Evolutionary conservation across 208 protist species (phyloP).

Genomic region (Leishmania aethiopica): DNA sequence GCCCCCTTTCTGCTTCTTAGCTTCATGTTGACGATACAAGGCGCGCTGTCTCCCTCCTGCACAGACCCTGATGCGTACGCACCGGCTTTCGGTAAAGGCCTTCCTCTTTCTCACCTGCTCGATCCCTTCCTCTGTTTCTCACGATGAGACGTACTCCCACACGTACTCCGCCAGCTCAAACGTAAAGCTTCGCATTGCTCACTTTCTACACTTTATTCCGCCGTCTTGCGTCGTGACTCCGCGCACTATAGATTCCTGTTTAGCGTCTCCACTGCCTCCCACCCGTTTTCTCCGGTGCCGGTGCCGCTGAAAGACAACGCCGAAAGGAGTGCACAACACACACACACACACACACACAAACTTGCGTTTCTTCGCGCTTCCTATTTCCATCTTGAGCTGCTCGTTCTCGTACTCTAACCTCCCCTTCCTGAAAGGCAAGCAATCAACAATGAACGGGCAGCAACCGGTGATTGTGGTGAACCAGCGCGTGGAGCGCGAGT

Average conservation of each 20-base stretch:
- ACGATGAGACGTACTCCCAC: neutral
- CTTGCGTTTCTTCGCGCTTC: neutral
- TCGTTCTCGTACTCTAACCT: neutral
- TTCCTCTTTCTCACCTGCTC: neutral
- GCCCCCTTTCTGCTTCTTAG: neutral
- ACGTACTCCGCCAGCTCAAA: neutral
- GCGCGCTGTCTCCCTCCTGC: neutral
- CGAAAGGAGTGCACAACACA: neutral
- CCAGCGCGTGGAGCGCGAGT: slow-evolving; percentile 97
- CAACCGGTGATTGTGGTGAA: slow-evolving; percentile 94
- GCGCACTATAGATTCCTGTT: neutral
- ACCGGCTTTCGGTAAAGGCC: neutral
- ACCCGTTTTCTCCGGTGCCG: neutral
- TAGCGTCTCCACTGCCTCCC: neutral
- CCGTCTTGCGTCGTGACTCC: neutral
- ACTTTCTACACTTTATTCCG: neutral
- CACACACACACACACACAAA: neutral
- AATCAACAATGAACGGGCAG: slow-evolving; percentile 54
- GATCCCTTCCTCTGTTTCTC: slow-evolving; percentile 8
- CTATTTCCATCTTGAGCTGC: neutral
- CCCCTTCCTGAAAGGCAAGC: neutral
- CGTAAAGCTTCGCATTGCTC: slow-evolving; percentile 1
- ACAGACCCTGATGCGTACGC: neutral
- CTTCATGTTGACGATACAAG: neutral
- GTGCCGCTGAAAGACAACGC: neutral